These are phyloP conservation scores for Ramalina peruviana DNA, from an alignment of 495 filamentous ascomycete genomes.

Conservation along the genomic window DNA sequence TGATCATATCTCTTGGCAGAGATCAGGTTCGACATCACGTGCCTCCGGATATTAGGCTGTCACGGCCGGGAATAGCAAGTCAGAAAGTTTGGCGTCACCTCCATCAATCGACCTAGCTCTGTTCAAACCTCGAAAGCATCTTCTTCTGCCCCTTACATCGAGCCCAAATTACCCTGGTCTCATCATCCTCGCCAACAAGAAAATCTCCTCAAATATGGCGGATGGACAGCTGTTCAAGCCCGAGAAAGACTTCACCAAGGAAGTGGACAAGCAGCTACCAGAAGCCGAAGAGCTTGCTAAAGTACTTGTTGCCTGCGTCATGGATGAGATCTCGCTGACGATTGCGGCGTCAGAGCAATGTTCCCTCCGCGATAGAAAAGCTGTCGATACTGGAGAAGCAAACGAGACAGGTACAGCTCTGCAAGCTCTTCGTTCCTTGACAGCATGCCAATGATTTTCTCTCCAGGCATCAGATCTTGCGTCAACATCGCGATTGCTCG, in stretches of 20 bases:
- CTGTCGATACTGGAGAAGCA: slow-evolving; percentile 85
- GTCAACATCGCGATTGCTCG: slow-evolving; percentile 76
- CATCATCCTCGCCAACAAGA: too few relatives aligned
- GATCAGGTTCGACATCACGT: too few relatives aligned
- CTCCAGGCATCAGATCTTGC: slow-evolving; percentile 80
- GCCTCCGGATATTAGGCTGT: too few relatives aligned
- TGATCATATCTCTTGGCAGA: too few relatives aligned
- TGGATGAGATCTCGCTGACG: slow-evolving; percentile 3
- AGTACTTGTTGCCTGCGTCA: slow-evolving; percentile 31
- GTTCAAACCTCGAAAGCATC: too few relatives aligned
- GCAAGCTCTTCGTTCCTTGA: slow-evolving; percentile 5
- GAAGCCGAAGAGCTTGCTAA: slow-evolving; percentile 79
- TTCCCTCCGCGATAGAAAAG: slow-evolving; percentile 83
- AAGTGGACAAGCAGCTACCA: slow-evolving; percentile 79
- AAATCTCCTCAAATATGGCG: slow-evolving; percentile 31
- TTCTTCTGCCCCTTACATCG: too few relatives aligned
- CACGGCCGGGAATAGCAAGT: too few relatives aligned
- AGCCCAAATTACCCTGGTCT: too few relatives aligned
- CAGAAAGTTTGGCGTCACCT: too few relatives aligned
- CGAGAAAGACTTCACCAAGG: slow-evolving; percentile 72
- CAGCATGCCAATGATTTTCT: background rate
- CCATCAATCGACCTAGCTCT: too few relatives aligned
- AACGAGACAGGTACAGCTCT: slow-evolving; percentile 61
- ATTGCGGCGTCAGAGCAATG: slow-evolving; percentile 44
- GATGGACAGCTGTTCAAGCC: slow-evolving; percentile 46